Evolutionary conservation across 2,329 filamentous ascomycete species (phyloP), one percentile per base, ranked within the genome.

Genomic region (Sphaceloma murrayae): DNA sequence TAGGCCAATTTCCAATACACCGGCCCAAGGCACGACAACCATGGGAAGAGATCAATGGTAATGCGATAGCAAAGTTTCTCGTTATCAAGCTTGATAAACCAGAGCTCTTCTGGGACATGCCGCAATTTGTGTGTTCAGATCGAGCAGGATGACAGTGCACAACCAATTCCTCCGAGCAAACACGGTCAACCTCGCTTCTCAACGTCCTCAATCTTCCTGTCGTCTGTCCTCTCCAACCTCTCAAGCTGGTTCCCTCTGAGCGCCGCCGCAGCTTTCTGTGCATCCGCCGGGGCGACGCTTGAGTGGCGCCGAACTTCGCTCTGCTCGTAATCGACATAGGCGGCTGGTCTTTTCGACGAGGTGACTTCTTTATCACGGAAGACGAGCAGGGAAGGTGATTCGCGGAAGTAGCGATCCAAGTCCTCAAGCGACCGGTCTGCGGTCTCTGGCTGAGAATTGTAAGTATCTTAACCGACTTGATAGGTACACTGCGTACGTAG

Each of bases 301-400:
- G 31, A 40, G n/a, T 42, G 34, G 10, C 48, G 16, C 11, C 48
- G 34, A 13, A 50, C 57, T 21, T 50, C 59, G 44, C 58, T 57
- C 40, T 68, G 60, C 50, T 73, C 68, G 10, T 63, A 63, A 47
- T 72, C 65, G 13, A 69, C 65, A 40, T 67, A 73, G 46, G 67
- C 64, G n/a, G 56, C 49, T 1, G 71, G 71, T 19, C 70, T 60
- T 49, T 65, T 66, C 4, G 62, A 57, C 4, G 58, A 61, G 4
- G 67, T 66, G 0, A 69, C 70, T 21, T 73, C 61, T 39, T 68
- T 67, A 45, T 75, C 69, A 2, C 54, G 57, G 51, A 66, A 62
- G 7, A 75, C 66, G 6, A 75, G 58, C 3, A 74, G 45, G 34
- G 54, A 52, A 18, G 51, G 48, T 14, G 52, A 47, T 18, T 52